Conservation (phyloP, 257 asterid genomes). For the Solanum pennellii region DNA sequence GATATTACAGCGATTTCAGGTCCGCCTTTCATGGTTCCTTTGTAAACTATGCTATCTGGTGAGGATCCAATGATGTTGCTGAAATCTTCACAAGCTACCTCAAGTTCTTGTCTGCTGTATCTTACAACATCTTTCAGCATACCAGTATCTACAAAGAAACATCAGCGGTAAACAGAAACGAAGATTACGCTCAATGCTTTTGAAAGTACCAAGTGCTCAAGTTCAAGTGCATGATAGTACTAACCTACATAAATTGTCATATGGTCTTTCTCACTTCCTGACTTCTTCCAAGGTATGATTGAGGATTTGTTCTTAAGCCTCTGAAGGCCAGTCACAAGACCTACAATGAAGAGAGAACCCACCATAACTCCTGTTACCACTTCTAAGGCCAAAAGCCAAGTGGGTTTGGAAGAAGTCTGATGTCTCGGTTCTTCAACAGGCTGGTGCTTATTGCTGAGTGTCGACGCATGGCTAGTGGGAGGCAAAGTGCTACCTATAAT, state of each 20-base stretch:
- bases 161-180: not conserved
- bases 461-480: constrained; percentile 27
- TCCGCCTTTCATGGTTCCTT: constrained; percentile 79
- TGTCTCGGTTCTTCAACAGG: constrained; percentile 32
- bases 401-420: constrained; percentile 42
- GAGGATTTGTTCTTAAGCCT: constrained; percentile 63
- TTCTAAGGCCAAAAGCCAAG: constrained; percentile 75
- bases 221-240: constrained; percentile 2
- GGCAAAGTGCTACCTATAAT: constrained; percentile 29
- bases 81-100: constrained; percentile 96
- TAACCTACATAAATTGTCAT: constrained; percentile 57
- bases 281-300: constrained; percentile 84
- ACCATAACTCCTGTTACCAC: constrained; percentile 66
- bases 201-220: not conserved
- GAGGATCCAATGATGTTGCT: constrained; percentile 93
- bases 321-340: constrained; percentile 41
- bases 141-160: constrained; percentile 48
- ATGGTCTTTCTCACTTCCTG: constrained; percentile 56
- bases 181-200: not conserved
- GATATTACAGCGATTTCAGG: constrained; percentile 85
- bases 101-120: constrained; percentile 81
- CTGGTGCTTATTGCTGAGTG: constrained; percentile 25
- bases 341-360: constrained; percentile 48
- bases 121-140: constrained; percentile 49
- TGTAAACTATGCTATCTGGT: constrained; percentile 66